Percentiles rank a stretch among this genome's conserved stretches.
Evolutionary conservation across 1,284 basidiomycete species (phyloP).

Genomic region (Erythrobasidium hasegawianum): DNA sequence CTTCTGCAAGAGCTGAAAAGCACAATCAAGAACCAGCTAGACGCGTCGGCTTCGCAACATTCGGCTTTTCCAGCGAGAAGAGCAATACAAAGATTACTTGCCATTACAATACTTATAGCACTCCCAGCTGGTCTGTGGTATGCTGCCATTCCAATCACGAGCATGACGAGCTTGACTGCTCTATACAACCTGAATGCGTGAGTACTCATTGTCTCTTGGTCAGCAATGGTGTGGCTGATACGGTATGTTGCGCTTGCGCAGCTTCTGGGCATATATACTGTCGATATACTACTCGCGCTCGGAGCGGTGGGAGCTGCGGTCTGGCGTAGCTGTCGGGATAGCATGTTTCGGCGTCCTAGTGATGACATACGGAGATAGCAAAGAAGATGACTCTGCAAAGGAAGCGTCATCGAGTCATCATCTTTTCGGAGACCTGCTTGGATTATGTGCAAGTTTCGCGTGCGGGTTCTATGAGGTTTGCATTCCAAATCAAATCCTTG

Average conservation of each 20-base stretch:
- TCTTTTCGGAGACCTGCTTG: constrained; percentile 68
- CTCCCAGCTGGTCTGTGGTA: constrained; percentile 43
- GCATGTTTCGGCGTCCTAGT: constrained; percentile 67
- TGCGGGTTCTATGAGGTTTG: constrained; percentile 61
- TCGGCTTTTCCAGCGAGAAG: constrained; percentile 17
- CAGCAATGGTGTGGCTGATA: too few species aligned
- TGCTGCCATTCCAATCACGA: constrained; percentile 40
- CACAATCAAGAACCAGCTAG: constrained; percentile 27
- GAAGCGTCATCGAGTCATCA: constrained; percentile 34
- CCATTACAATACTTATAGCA: constrained; percentile 41
- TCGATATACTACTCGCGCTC: constrained; percentile 42
- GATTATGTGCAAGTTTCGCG: constrained; percentile 63
- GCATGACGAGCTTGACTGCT: constrained; percentile 43
- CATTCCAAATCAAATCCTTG: background rate
- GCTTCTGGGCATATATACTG: constrained; percentile 44
- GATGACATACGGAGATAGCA: constrained; percentile 69
- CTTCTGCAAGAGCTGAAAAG: constrained; percentile 12
- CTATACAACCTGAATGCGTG: constrained; percentile 45
- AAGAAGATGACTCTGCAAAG: constrained; percentile 23
- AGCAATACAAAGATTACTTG: constrained; percentile 28
- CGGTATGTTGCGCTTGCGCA: too few species aligned
- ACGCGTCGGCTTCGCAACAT: constrained; percentile 7
- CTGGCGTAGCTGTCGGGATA: constrained; percentile 64
- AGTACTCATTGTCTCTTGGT: constrained; percentile 25
- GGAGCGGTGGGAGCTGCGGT: constrained; percentile 55